Conservation (phyloP, 805 yeast species). For the Huiozyma sinensis region DNA sequence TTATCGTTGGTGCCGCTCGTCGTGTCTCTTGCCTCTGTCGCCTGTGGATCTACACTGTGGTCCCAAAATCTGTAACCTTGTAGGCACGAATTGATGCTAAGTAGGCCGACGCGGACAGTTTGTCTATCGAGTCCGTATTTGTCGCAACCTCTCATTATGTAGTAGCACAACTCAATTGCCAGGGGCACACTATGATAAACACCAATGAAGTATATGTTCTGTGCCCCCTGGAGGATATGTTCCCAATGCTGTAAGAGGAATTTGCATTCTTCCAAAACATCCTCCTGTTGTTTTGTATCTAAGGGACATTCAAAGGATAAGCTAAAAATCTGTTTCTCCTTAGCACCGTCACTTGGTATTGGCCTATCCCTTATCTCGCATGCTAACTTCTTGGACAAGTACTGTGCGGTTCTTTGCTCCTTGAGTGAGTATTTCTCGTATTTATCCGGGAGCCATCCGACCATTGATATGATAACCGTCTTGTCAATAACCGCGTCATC, state of each 20-base stretch:
- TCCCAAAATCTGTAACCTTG: constrained; percentile 33
- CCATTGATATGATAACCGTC: constrained; percentile 21
- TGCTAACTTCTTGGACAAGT: constrained; percentile 20
- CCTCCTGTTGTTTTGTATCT: constrained; percentile 17
- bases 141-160: constrained; percentile 29
- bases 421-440: constrained; percentile 23
- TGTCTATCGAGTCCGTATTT: constrained; percentile 11
- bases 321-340: constrained; percentile 11
- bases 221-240: constrained; percentile 36
- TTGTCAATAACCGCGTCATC: neutral
- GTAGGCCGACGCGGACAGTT: constrained; percentile 21
- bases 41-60: constrained; percentile 24
- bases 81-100: constrained; percentile 30
- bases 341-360: neutral
- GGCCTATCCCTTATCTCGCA: neutral
- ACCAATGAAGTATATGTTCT: constrained; percentile 39
- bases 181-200: constrained; percentile 47
- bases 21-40: neutral
- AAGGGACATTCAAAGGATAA: constrained; percentile 30
- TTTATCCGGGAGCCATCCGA: constrained; percentile 26
- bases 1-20: constrained; percentile 3
- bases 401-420: constrained; percentile 20
- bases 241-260: constrained; percentile 41
- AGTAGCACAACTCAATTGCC: constrained; percentile 36
- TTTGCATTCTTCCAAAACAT: constrained; percentile 34